Conservation (phyloP, 768 basidiomycete species). For the Tylopilus rubrobrunneus region DNA sequence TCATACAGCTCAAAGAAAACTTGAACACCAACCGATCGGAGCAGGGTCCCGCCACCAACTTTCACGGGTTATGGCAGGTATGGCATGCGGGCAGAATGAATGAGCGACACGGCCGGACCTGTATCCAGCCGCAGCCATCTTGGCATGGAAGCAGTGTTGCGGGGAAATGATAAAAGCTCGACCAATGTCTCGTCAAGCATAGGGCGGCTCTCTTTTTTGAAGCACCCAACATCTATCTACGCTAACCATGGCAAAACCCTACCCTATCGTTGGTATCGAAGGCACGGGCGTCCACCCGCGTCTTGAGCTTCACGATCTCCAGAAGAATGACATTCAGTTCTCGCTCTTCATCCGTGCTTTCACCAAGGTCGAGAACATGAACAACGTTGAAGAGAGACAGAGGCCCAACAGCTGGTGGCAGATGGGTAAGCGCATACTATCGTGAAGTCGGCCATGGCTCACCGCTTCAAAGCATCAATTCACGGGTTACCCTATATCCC, state of each 20-base stretch:
- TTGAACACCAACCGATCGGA: neutral
- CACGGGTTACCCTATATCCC: constrained; percentile 12
- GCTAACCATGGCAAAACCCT: constrained; percentile 10
- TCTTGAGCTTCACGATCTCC: constrained; percentile 16
- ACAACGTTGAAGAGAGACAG: neutral
- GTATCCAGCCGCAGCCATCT: neutral
- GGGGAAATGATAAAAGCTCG: constrained; percentile 4
- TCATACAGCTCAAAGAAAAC: neutral
- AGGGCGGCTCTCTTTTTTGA: neutral
- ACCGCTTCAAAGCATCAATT: constrained; percentile 4
- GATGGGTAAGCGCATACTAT: constrained; percentile 1
- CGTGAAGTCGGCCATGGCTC: neutral
- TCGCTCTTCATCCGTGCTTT: constrained; percentile 21
- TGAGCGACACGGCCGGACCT: neutral
- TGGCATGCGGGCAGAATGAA: neutral
- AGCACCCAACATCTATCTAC: neutral
- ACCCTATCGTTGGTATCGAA: constrained; percentile 5
- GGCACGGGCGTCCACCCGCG: constrained; percentile 9
- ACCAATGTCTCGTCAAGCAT: neutral
- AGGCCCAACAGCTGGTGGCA: constrained; percentile 20
- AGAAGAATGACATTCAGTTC: constrained; percentile 8
- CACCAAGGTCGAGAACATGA: constrained; percentile 4
- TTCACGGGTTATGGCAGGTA: neutral
- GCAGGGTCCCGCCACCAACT: too few species aligned
- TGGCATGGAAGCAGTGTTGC: neutral